A percentile compares a stretch with the other conserved stretches of the same genome.
Conservation (phyloP, 371 early-diverging fungal genomes). For the Capillidium heterosporum region DNA sequence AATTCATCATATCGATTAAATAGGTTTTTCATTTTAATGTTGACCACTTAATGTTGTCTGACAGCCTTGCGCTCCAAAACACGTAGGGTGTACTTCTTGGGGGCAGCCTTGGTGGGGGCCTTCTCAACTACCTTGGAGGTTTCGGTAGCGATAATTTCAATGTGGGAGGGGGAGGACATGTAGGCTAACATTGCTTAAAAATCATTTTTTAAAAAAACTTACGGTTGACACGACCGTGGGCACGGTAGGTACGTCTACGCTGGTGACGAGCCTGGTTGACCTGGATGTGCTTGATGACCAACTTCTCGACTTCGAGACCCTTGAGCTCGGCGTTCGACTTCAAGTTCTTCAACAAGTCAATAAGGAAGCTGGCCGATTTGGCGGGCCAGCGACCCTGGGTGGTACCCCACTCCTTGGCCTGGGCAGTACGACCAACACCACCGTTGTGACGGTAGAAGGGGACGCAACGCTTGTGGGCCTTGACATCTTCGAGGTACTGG, state of each 20-base stretch:
- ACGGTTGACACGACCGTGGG: slow-evolving; percentile 94
- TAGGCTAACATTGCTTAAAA: slow-evolving; percentile 29
- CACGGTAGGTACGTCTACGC: slow-evolving; percentile 96
- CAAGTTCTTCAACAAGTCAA: slow-evolving; percentile 92
- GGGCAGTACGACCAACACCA: slow-evolving; percentile 94
- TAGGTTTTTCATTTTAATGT: too few relatives aligned
- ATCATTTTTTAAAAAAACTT: slow-evolving; percentile 7
- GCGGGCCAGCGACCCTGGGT: slow-evolving; percentile 98
- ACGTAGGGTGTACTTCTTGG: slow-evolving; percentile 26
- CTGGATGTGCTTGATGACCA: slow-evolving; percentile 87
- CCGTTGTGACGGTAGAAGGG: slow-evolving; percentile 97
- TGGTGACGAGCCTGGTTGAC: slow-evolving; percentile 98
- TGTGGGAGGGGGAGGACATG: slow-evolving; percentile 95
- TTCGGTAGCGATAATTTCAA: slow-evolving; percentile 84
- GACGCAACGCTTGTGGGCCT: slow-evolving; percentile 92
- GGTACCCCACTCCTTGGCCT: slow-evolving; percentile 88
- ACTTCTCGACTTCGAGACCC: slow-evolving; percentile 70
- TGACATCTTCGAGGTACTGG: slow-evolving; percentile 87
- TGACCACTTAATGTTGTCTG: not conserved
- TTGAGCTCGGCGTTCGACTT: slow-evolving; percentile 94
- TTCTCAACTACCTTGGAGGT: slow-evolving; percentile 60
- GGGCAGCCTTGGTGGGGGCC: slow-evolving; percentile 27
- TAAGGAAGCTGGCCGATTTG: slow-evolving; percentile 87
- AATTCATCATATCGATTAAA: too few relatives aligned
- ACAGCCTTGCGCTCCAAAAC: slow-evolving; percentile 21